A percentile compares a stretch with the other conserved stretches of the same genome.
phyloP scores from a whole-genome alignment of 371 early-diverging fungal genomes.

The Lichtheimia hyalospora region DNA sequence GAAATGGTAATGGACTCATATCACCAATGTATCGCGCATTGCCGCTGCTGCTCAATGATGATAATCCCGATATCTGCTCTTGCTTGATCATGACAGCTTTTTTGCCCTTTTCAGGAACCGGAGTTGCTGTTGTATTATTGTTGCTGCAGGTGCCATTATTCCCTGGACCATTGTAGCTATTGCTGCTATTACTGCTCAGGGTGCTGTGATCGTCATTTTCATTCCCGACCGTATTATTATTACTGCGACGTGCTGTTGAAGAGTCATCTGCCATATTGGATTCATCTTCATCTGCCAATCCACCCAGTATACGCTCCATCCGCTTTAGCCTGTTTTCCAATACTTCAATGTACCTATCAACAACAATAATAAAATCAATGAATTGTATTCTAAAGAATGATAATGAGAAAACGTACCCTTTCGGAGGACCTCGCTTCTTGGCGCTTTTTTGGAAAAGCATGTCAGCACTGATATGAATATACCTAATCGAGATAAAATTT shows the following conservation, averaged over 20 bases:
- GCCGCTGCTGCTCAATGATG: constrained; percentile 20
- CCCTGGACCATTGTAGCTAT: neutral
- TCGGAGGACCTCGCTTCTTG: constrained; percentile 45
- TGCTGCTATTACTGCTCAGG: neutral
- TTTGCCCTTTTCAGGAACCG: no score
- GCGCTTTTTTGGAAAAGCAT: constrained; percentile 18
- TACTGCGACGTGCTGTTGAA: neutral
- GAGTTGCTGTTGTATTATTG: neutral
- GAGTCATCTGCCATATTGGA: neutral
- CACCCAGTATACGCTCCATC: constrained; percentile 63
- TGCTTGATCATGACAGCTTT: neutral
- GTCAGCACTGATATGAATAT: neutral
- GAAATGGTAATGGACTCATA: constrained; percentile 37
- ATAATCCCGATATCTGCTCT: constrained; percentile 13
- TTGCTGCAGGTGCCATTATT: neutral
- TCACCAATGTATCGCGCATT: constrained; percentile 40
- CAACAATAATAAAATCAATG: neutral
- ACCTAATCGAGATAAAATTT: constrained; percentile 2
- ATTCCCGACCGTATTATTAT: no score
- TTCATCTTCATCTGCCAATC: constrained; percentile 28
- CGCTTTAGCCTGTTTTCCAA: constrained; percentile 65
- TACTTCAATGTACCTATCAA: constrained; percentile 63
- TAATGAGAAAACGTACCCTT: constrained; percentile 9
- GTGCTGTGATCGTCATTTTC: neutral
- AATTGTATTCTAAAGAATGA: no score